Base-by-base conservation (phyloP, 495 filamentous ascomycete species). In the Rostrohypoxylon terebratum region DNA sequence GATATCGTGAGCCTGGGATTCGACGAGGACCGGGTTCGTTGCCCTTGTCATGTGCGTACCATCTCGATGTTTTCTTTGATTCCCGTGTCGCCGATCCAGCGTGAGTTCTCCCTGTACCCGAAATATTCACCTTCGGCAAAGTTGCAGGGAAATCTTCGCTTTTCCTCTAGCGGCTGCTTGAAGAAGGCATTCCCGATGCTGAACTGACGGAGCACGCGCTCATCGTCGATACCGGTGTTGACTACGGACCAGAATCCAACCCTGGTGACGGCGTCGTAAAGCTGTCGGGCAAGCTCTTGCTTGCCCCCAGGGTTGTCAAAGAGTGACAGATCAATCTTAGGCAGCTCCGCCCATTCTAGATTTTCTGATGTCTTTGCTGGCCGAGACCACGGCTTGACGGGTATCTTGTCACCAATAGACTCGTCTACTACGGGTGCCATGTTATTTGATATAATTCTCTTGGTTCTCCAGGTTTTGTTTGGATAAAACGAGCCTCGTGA, bases 301-400 rank as follows among this genome's bases (percentile, higher is more conserved):
- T 87, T 87, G 5, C 85, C 86, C 23, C 83, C 86, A 0, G 82
- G 82, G 44, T 83, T 69, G 28, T 85, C 81, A 61, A 84, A 88
- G 10, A 71, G 77, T 7, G 79, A 79, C 0, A 89, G 79, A 59
- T 89, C 87, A 25, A 89, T 79, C 20, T 83, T 87, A 21, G 85
- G 78, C 2, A 88, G 77, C 25, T 89, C 86, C 7, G 86, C 85
- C 82, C 82, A 88, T 53, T 81, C 78, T 48, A 87, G 55, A 13
- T 79, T 45, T 28, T 77, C 78, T 11, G 69, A 61, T 0, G 82
- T 84, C 10, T 74, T 74, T 11, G 60, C 51, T 5, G 82, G 82
- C 7, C 82, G 79, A 42, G 45, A 71, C 81, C 82, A 84, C n/a
- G 81, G 58, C 61, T 81, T 81, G 11, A 82, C 63, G 0, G 71